phyloP scores from a whole-genome alignment of 2,329 filamentous ascomycete genomes.

The Curvularia lunata region DNA sequence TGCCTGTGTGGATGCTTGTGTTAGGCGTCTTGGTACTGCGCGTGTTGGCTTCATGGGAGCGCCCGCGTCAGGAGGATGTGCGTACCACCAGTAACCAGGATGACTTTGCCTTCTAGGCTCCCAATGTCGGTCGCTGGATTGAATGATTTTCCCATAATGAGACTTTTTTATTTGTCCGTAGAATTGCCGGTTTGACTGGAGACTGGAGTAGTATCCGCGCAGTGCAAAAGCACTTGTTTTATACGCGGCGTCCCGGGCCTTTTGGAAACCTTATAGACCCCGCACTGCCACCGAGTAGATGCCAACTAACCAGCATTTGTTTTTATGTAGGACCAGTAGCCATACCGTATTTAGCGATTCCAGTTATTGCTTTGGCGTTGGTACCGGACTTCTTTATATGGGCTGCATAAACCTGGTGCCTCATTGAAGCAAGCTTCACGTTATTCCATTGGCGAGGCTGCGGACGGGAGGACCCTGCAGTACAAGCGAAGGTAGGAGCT shows the following conservation, averaged over 20 bases:
- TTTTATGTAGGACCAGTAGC: neutral
- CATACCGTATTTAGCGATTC: neutral
- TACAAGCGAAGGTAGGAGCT: neutral
- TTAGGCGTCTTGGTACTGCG: slow-evolving; percentile 4
- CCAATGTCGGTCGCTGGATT: slow-evolving; percentile 34
- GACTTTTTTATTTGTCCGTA: slow-evolving; percentile 6
- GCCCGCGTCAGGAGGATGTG: neutral
- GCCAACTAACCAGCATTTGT: neutral
- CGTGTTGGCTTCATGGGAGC: neutral
- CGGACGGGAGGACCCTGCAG: neutral
- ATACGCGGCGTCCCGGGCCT: neutral
- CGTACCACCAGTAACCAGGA: slow-evolving; percentile 48
- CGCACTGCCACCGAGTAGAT: neutral
- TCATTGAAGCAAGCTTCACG: neutral
- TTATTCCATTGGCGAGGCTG: neutral
- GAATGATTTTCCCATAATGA: slow-evolving; percentile 33
- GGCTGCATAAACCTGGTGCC: neutral
- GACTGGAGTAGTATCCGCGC: neutral
- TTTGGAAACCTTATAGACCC: neutral
- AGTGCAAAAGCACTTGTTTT: neutral
- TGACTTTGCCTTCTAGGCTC: slow-evolving; percentile 40
- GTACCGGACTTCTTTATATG: neutral
- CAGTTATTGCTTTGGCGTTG: neutral
- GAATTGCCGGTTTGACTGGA: neutral
- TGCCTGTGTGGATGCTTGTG: slow-evolving; percentile 43